phyloP scores from a whole-genome alignment of 2,329 filamentous ascomycete species.

The Cyclaneusma minus region DNA sequence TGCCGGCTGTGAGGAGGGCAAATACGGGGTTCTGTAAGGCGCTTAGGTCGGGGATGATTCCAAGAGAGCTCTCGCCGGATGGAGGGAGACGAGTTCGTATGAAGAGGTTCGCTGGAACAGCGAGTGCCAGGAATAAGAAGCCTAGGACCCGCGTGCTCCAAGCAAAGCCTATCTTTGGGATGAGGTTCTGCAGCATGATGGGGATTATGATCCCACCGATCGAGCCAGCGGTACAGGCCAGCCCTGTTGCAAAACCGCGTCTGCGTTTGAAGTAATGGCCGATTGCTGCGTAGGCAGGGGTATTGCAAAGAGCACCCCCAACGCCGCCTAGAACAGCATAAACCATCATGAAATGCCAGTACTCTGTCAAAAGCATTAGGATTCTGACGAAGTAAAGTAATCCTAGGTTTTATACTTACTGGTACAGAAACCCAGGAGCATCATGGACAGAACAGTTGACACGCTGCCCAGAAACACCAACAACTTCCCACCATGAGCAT shows the following conservation, averaged over 20 bases:
- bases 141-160: conserved; percentile 18
- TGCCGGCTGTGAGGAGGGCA: conserved; percentile 45
- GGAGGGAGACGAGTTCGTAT: conserved; percentile 45
- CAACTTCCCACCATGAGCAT: conserved; percentile 42
- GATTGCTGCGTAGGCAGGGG: conserved; percentile 45
- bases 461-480: conserved; percentile 16
- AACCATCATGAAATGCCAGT: conserved; percentile 55
- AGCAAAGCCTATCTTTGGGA: conserved; percentile 18
- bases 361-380: conserved; percentile 22
- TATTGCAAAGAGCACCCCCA: conserved; percentile 49
- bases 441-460: conserved; percentile 16
- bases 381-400: not conserved
- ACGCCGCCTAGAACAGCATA: conserved; percentile 48
- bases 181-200: conserved; percentile 23
- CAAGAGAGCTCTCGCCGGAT: conserved; percentile 27
- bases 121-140: conserved; percentile 15
- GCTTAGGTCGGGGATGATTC: conserved; percentile 39
- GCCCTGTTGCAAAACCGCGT: conserved; percentile 48
- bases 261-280: conserved; percentile 48
- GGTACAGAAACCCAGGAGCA: conserved; percentile 43
- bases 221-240: conserved; percentile 46
- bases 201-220: conserved; percentile 41
- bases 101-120: conserved; percentile 15
- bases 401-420: conserved; percentile 13
- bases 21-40: conserved; percentile 53